phyloP scores from a whole-genome alignment of 2,329 filamentous ascomycete species.

The Hymenoscyphus albidus region DNA sequence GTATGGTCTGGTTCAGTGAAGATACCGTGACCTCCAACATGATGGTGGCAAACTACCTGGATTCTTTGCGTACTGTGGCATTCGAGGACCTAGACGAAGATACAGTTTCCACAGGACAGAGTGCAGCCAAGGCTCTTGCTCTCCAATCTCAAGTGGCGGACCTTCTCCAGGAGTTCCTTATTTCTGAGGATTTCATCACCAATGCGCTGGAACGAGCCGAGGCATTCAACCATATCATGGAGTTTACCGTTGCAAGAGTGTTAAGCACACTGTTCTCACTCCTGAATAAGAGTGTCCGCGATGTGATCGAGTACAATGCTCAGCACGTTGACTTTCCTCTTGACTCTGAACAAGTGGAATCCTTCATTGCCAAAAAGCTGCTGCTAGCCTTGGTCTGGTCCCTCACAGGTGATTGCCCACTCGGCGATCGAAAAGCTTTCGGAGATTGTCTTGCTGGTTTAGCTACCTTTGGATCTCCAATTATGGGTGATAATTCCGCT shows the following conservation, averaged over 20 bases:
- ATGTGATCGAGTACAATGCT: conserved; percentile 91
- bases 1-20: conserved; percentile 99
- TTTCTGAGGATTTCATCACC: conserved; percentile 74
- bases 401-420: conserved; percentile 88
- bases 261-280: conserved; percentile 93
- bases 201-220: conserved; percentile 73
- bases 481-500: conserved; percentile 71
- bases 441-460: conserved; percentile 80
- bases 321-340: conserved; percentile 93
- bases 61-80: conserved; percentile 72
- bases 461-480: conserved; percentile 81
- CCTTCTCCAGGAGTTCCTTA: conserved; percentile 71
- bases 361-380: conserved; percentile 89
- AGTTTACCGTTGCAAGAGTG: conserved; percentile 87
- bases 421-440: conserved; percentile 81
- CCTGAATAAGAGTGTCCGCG: conserved; percentile 87
- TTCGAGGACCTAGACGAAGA: conserved; percentile 98
- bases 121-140: conserved; percentile 71
- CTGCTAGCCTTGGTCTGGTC: conserved; percentile 93
- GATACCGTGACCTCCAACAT: conserved; percentile 91
- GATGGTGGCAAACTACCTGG: conserved; percentile 89
- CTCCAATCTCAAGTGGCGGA: conserved; percentile 78
- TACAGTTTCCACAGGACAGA: conserved; percentile 69
- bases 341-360: conserved; percentile 83
- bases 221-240: conserved; percentile 93